Evolutionary conservation across 2,329 filamentous ascomycete genomes (phyloP), one percentile per base, ranked within the genome.

Genomic region (Beauveria asiatica): DNA sequence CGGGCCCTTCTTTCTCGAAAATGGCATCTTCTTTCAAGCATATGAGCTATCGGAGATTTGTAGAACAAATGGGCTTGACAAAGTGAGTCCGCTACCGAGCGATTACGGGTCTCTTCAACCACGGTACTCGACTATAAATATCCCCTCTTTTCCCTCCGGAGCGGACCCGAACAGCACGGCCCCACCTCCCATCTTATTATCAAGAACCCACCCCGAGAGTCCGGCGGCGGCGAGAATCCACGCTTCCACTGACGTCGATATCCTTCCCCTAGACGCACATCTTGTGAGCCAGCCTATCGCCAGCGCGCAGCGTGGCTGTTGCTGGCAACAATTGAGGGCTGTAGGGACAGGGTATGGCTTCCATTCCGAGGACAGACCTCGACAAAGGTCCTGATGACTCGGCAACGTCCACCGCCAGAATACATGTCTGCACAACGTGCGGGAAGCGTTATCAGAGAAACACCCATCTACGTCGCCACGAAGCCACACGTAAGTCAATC

Each of bases 361-460:
- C 19, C n/a, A 19, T 19, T 27, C 44, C 37, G 44, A 52, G 37
- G 17, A 53, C 16, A 19, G 11, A 25, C 33, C 19, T 8, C 1
- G 27, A 27, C n/a, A 5, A 33, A 30, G 9, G 27, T 5, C n/a
- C n/a, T 21, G 50, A 42, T 17, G 57, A 50, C 6, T 27, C 58
- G 33, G 37, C 52, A 41, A 2, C 45, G 11, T 39, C 51, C 37
- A 5, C 46, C 1, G n/a, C 59, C 33, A 58, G 25, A 27, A 19
- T 23, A 30, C 46, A 62, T 41, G 45, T 45, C 13, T 67, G 65
- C 62, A 56, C 62, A 21, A 65, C 61, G 25, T 69, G 67, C 49
- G 66, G 67, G 10, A 69, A 66, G 56, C 59, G 63, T 25, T 69
- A 68, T 60, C 67, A 68, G 55, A 63, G 66, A 25, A 69, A 64